phyloP scores from a whole-genome alignment of 164 flowering plant genomes.

The Nelumbo lutea region DNA sequence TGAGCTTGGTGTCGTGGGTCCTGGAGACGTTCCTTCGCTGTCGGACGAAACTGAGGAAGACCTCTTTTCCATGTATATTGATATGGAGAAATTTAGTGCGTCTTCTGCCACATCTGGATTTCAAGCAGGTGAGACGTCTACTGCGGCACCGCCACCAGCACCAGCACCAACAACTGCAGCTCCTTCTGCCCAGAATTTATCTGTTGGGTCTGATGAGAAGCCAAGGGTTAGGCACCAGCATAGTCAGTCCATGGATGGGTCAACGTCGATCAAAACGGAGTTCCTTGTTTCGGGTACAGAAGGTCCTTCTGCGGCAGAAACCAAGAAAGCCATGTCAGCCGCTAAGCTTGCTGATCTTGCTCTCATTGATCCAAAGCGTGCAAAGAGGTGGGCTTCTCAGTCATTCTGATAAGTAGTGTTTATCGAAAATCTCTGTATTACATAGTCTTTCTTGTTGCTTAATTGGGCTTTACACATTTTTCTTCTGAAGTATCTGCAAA shows the following conservation, averaged over 20 bases:
- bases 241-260: conserved; percentile 97
- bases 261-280: conserved; percentile 78
- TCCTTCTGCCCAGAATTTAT: conserved; percentile 18
- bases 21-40: conserved; percentile 70
- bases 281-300: conserved; percentile 68
- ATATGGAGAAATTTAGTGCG: conserved; percentile 21
- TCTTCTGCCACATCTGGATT: conserved; percentile 59
- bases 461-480: too few relatives aligned
- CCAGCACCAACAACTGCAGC: conserved; percentile 10
- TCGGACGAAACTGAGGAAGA: conserved; percentile 96
- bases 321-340: conserved; percentile 93
- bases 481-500: too few relatives aligned
- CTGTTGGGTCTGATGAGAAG: conserved; percentile 39
- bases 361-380: conserved; percentile 95
- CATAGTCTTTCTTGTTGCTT: too few relatives aligned
- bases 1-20: conserved; percentile 88
- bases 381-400: conserved; percentile 61
- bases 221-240: conserved; percentile 95
- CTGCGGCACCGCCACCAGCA: conserved; percentile 51
- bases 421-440: too few relatives aligned
- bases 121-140: conserved; percentile 53
- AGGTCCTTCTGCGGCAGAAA: conserved; percentile 47
- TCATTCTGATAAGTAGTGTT: conserved; percentile 40
- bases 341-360: conserved; percentile 98
- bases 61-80: conserved; percentile 41